A percentile compares a stretch with the other conserved stretches of the same genome.
Conservation (phyloP, 305 asterid species). For the Fraxinus floribunda region DNA sequence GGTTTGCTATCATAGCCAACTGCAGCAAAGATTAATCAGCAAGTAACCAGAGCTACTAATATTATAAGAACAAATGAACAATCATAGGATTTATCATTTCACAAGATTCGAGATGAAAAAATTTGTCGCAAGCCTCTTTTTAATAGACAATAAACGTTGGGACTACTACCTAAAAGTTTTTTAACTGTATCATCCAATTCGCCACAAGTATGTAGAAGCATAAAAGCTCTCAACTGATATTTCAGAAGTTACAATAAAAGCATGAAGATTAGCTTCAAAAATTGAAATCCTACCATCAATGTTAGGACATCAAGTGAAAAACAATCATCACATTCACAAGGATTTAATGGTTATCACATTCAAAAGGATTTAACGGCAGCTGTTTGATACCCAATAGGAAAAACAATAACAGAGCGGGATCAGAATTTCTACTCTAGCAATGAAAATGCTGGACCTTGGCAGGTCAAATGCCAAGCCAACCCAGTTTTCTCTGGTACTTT, state of each 20-base stretch:
- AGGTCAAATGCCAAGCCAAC: not conserved
- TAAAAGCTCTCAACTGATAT: too few species aligned
- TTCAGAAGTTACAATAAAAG: not conserved
- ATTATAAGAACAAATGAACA: not conserved
- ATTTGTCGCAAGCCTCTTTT: not conserved
- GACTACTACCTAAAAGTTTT: not conserved
- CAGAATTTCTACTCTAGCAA: not conserved
- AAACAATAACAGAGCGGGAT: not conserved
- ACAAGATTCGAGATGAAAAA: not conserved
- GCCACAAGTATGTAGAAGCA: not conserved
- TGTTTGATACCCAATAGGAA: not conserved
- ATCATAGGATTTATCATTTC: not conserved
- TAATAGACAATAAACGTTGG: not conserved
- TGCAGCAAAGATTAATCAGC: not conserved
- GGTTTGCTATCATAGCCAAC: not conserved
- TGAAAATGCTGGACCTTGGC: not conserved
- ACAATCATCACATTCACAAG: not conserved
- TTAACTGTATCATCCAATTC: not conserved
- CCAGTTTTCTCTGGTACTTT: not conserved
- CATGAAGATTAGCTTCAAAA: not conserved
- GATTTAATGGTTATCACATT: not conserved
- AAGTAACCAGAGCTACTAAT: not conserved
- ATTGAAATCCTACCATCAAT: not conserved
- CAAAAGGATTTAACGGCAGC: not conserved
- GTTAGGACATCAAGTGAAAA: not conserved